Percentiles rank a stretch among this genome's conserved stretches.
Conservation (phyloP, 1,284 basidiomycete genomes). For the Pascua sp. region DNA sequence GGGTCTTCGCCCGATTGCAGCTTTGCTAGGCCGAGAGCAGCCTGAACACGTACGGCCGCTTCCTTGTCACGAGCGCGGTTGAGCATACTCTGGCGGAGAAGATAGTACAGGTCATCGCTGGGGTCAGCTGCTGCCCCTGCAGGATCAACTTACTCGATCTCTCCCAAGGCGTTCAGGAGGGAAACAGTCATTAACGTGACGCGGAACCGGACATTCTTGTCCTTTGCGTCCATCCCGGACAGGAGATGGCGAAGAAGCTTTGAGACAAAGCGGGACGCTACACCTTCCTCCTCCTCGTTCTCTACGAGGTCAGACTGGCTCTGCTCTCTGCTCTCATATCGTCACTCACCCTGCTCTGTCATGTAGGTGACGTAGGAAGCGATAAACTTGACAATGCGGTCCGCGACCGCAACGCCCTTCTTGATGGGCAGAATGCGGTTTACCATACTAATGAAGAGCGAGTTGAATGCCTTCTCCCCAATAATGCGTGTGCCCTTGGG, state of each 20-base stretch:
- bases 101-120: constrained; percentile 76
- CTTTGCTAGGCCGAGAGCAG: constrained; percentile 78
- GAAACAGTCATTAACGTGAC: constrained; percentile 74
- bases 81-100: constrained; percentile 67
- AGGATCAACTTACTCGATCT: constrained; percentile 66
- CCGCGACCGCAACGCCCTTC: constrained; percentile 75
- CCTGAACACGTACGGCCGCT: constrained; percentile 73
- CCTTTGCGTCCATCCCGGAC: constrained; percentile 80
- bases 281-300: constrained; percentile 62
- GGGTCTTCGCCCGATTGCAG: constrained; percentile 73
- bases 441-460: constrained; percentile 67
- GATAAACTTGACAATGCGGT: constrained; percentile 79
- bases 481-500: constrained; percentile 59
- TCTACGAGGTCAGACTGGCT: constrained; percentile 33
- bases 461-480: constrained; percentile 78
- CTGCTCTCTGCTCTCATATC: neutral
- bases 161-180: constrained; percentile 73
- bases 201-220: constrained; percentile 81
- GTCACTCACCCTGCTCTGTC: constrained; percentile 66
- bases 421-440: constrained; percentile 71
- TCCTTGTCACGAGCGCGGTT: constrained; percentile 85
- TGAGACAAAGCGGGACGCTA: constrained; percentile 68
- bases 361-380: constrained; percentile 76
- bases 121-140: neutral
- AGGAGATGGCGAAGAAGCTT: constrained; percentile 74